Evolutionary conservation across 2,329 filamentous ascomycete genomes (phyloP).

Genomic region (Paraconiothyrium brasiliense): DNA sequence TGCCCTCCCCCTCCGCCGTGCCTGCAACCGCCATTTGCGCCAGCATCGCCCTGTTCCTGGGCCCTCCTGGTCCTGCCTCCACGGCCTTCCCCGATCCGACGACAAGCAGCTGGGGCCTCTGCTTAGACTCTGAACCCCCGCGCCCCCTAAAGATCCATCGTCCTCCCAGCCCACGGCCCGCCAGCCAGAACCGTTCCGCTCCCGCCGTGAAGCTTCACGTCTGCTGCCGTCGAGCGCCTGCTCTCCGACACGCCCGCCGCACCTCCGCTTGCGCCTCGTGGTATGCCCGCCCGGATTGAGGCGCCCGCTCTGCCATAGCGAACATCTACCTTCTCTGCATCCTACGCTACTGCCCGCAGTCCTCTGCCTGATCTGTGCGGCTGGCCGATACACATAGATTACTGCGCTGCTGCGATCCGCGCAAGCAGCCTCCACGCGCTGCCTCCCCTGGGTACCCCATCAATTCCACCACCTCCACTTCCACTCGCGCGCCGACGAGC

Average conservation of each 20-base stretch:
- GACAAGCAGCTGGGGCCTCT: not conserved
- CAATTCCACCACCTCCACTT: slow-evolving; percentile 20
- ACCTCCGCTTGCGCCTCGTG: slow-evolving; percentile 17
- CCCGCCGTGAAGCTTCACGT: slow-evolving; percentile 5
- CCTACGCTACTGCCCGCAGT: not conserved
- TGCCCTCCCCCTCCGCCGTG: not conserved
- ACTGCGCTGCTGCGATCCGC: slow-evolving; percentile 5
- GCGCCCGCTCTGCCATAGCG: slow-evolving; percentile 7
- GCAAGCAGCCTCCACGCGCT: slow-evolving; percentile 17
- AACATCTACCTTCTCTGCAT: not conserved
- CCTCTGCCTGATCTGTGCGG: slow-evolving; percentile 5
- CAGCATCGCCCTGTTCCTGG: slow-evolving; percentile 9
- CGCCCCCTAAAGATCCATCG: slow-evolving; percentile 9
- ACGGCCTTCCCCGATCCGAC: slow-evolving; percentile 2
- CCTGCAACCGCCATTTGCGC: slow-evolving; percentile 8
- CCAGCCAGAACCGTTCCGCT: slow-evolving; percentile 14
- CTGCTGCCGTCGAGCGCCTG: slow-evolving; percentile 18
- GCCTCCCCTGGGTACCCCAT: slow-evolving; percentile 18
- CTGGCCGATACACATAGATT: not conserved
- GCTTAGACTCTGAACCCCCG: slow-evolving; percentile 17
- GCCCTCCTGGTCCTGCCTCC: not conserved
- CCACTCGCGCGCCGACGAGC: slow-evolving; percentile 20
- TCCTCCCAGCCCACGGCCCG: slow-evolving; percentile 9
- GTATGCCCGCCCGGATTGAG: slow-evolving; percentile 22
- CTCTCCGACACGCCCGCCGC: slow-evolving; percentile 8